These are phyloP conservation scores for Massarina eburnea DNA, from an alignment of 2,329 filamentous ascomycete genomes.

Conservation along the genomic window DNA sequence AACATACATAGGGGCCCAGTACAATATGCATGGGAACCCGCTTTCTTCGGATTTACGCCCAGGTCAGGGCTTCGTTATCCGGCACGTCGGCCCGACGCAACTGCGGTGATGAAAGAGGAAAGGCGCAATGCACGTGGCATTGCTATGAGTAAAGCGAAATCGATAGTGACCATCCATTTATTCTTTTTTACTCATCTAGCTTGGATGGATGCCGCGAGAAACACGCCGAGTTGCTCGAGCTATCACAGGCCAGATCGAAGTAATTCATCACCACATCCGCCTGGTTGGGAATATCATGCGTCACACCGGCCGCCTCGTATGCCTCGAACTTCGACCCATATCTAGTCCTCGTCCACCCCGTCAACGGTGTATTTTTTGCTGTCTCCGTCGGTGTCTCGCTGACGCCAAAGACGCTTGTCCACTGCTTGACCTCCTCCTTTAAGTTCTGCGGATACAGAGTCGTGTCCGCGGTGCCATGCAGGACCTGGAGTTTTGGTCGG, in stretches of 20 bases:
- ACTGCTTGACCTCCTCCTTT: slow-evolving; percentile 39
- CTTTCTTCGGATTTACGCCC: too few relatives aligned
- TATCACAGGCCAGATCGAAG: slow-evolving; percentile 27
- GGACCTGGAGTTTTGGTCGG: slow-evolving; percentile 35
- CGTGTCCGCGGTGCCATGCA: slow-evolving; percentile 31
- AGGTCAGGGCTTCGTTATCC: too few relatives aligned
- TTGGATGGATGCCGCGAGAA: slow-evolving; percentile 3
- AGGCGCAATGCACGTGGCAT: background rate
- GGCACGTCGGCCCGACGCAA: too few relatives aligned
- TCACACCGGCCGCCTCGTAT: slow-evolving; percentile 31
- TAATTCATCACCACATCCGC: slow-evolving; percentile 34
- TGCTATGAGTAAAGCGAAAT: background rate
- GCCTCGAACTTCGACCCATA: slow-evolving; percentile 37
- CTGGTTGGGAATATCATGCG: slow-evolving; percentile 36
- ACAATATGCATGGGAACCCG: too few relatives aligned
- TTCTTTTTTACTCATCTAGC: background rate
- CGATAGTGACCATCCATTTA: background rate
- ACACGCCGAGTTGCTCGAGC: background rate
- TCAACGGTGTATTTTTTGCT: slow-evolving; percentile 28
- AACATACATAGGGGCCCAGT: too few relatives aligned
- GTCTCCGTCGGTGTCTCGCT: slow-evolving; percentile 23
- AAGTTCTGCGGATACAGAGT: slow-evolving; percentile 35
- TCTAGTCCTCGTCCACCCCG: slow-evolving; percentile 31
- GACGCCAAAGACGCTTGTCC: slow-evolving; percentile 34
- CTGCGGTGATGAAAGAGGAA: too few relatives aligned